Evolutionary conservation across 306 rosid species (phyloP).

Genomic region (Dryas alaskensis): DNA sequence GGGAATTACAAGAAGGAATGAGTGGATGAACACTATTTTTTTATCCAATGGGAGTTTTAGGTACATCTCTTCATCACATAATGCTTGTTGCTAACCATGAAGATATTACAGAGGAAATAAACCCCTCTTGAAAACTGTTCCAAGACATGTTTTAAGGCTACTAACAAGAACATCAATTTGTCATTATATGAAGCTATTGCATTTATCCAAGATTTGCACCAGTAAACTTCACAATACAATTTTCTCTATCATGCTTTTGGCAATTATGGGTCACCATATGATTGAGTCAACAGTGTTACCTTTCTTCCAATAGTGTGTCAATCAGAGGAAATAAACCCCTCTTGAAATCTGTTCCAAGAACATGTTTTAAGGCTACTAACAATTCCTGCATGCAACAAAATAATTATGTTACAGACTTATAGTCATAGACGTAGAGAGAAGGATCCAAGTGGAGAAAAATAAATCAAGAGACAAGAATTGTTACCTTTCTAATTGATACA

Average conservation of each 20-base stretch:
- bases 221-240: neutral
- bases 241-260: neutral
- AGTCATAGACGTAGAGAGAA: constrained; percentile 18
- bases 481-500: constrained; percentile 93
- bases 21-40: neutral
- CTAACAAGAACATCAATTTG: constrained; percentile 26
- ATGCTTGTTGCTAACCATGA: neutral
- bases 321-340: constrained; percentile 97
- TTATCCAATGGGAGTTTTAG: neutral
- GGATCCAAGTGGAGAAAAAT: constrained; percentile 7
- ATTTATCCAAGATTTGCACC: constrained; percentile 1
- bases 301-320: constrained; percentile 91
- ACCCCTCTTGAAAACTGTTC: constrained; percentile 96
- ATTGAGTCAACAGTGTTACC: constrained; percentile 46
- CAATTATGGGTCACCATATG: neutral
- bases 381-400: constrained; percentile 71
- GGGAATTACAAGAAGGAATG: neutral
- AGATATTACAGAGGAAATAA: constrained; percentile 65
- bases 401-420: neutral
- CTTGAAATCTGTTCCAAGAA: constrained; percentile 97
- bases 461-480: constrained; percentile 16
- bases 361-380: constrained; percentile 90
- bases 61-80: too few species aligned
- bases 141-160: constrained; percentile 98
- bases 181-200: constrained; percentile 8